These are phyloP conservation scores for Ganoderma sp. DNA, from an alignment of 1,284 basidiomycete species.

Conservation along the genomic window DNA sequence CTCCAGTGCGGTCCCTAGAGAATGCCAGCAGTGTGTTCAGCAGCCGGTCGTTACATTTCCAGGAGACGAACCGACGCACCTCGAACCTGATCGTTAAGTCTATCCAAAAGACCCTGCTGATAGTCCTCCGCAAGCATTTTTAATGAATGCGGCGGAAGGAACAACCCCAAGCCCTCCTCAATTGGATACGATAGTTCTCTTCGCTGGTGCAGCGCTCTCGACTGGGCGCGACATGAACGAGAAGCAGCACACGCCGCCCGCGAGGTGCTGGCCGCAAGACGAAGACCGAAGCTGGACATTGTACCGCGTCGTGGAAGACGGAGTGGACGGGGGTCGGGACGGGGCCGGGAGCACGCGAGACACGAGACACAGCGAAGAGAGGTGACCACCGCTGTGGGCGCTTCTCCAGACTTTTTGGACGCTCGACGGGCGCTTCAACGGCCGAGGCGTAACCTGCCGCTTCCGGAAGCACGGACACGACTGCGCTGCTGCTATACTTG, in stretches of 20 bases:
- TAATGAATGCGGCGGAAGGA: slow-evolving; percentile 72
- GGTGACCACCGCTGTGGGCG: slow-evolving; percentile 24
- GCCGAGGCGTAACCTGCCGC: slow-evolving; percentile 17
- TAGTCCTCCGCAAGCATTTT: slow-evolving; percentile 78
- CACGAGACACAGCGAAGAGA: slow-evolving; percentile 11
- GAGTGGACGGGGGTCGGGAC: slow-evolving; percentile 5
- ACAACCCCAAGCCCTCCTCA: slow-evolving; percentile 74
- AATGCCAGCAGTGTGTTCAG: slow-evolving; percentile 26
- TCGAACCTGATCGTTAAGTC: slow-evolving; percentile 75
- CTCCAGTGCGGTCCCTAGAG: slow-evolving; percentile 40
- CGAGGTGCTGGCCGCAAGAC: slow-evolving; percentile 35
- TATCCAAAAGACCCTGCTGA: slow-evolving; percentile 78
- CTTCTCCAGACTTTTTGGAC: slow-evolving; percentile 35
- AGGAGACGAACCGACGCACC: slow-evolving; percentile 51
- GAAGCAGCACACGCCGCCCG: slow-evolving; percentile 31
- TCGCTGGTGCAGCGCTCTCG: slow-evolving; percentile 59
- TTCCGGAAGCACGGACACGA: slow-evolving; percentile 12
- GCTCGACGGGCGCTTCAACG: slow-evolving; percentile 23
- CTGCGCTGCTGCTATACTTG: slow-evolving; percentile 24
- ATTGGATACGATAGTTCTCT: slow-evolving; percentile 66
- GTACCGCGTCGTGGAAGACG: slow-evolving; percentile 5
- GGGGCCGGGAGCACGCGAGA: slow-evolving; percentile 7
- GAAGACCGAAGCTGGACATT: slow-evolving; percentile 38
- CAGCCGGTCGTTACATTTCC: background rate
- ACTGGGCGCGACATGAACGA: slow-evolving; percentile 31